Base-by-base conservation (phyloP, 495 filamentous ascomycete species). In the Penicillium maclennaniae region DNA sequence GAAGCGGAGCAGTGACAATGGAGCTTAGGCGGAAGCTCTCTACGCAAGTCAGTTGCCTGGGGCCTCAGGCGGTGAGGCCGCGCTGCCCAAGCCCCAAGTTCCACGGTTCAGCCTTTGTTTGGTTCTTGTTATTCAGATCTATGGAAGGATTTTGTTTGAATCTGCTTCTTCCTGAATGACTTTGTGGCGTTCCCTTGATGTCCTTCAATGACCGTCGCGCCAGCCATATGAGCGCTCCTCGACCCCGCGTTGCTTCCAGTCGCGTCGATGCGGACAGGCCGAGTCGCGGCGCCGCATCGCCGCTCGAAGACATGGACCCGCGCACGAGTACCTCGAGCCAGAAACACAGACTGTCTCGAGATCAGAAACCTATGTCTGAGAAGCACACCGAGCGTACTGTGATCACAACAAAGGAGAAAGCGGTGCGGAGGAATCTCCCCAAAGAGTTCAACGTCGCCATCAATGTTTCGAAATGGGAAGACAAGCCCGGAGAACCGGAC, bases 381-480 rank as follows among this genome's bases (percentile, higher is more conserved):
- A 75, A 71, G 50, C 70, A 71, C 25, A 62, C 64, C 9, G 74
- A 77, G 47, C 69, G 74, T 19, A 57, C 65, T 23, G 77, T 81
- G 50, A 68, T 87, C 45, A 85, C 87, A 10, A 85, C 81, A 7
- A 79, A 79, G 56, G 87, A 91, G 55, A 85, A 78, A 40, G 56
- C 85, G 12, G 69, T 79, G 56, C 76, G 84, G 17, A 79, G 78
- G 63, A 90, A 86, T 58, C 83, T 87, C 7, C 77, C 85, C 47
- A 85, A 87, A 66, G 77, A 82, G 39, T 65, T 79, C 1, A 72
- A 66, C 36, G 73, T 60, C 51, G 68, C 70, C 45, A 58, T 70
- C 20, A 78, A 68, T 45, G 58, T 73, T 45, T 59, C 60, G 53
- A 60, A 83, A 65, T 61, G 70, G 66, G 71, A 81, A 40, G 71